A percentile compares a stretch with the other conserved stretches of the same genome.
Evolutionary conservation across 2,329 filamentous ascomycete species (phyloP).

Genomic region (Calcarisporium arbuscula): DNA sequence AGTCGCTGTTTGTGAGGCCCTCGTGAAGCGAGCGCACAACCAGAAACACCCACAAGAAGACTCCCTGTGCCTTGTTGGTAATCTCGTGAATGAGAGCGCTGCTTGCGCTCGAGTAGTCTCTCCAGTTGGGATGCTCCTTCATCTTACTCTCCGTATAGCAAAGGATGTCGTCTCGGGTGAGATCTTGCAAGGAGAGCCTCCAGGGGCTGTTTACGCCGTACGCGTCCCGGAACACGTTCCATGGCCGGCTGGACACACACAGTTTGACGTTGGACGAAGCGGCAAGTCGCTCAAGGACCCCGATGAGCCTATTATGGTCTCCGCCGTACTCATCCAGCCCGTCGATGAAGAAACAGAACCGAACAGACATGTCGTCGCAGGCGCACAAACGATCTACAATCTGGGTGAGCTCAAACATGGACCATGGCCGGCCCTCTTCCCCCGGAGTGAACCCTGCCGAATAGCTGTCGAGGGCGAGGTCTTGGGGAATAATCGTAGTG

Average conservation of each 20-base stretch:
- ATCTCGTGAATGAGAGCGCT: conserved; percentile 3
- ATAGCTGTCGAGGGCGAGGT: conserved; percentile 1
- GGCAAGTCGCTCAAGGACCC: too few relatives aligned
- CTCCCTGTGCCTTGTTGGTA: conserved; percentile 7
- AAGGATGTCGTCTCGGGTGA: conserved; percentile 10
- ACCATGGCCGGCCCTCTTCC: too few relatives aligned
- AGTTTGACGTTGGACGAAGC: conserved; percentile 12
- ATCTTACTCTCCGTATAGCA: conserved; percentile 1
- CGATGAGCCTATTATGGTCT: too few relatives aligned
- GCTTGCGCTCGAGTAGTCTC: not conserved
- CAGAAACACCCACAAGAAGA: conserved; percentile 17
- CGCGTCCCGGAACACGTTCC: conserved; percentile 7
- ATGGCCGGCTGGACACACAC: conserved; percentile 11
- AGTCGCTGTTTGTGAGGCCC: conserved; percentile 4
- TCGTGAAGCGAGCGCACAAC: conserved; percentile 7
- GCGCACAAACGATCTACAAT: not conserved
- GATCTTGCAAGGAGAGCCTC: conserved; percentile 11
- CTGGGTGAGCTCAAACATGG: conserved; percentile 1
- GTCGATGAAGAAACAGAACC: conserved; percentile 17
- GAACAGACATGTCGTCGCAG: not conserved
- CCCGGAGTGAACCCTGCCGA: too few relatives aligned
- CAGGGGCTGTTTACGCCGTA: conserved; percentile 1
- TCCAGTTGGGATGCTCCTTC: too few relatives aligned
- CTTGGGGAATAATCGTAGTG: too few relatives aligned
- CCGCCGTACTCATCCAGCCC: conserved; percentile 18